These are phyloP conservation scores for Voacanga thouarsii DNA, from an alignment of 257 asterid species.

Conservation along the genomic window DNA sequence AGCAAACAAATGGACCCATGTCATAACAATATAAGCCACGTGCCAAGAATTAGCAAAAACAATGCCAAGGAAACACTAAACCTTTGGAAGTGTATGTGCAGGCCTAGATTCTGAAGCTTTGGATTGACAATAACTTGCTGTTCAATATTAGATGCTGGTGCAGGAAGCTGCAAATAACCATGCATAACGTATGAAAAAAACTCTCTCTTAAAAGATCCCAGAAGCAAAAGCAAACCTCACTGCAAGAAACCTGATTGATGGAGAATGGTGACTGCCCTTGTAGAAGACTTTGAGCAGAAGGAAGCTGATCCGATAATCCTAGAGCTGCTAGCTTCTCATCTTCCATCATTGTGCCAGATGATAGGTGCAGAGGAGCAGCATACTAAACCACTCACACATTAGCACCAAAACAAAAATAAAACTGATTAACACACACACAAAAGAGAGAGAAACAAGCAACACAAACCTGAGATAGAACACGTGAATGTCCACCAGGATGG, in stretches of 20 bases:
- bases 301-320: conserved; percentile 82
- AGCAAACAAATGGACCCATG: conserved; percentile 26
- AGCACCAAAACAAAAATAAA: background rate
- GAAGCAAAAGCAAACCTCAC: conserved; percentile 16
- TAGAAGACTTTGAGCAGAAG: conserved; percentile 60
- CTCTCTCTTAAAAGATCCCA: background rate
- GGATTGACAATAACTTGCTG: conserved; percentile 84
- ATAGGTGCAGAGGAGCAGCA: conserved; percentile 59
- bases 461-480: conserved; percentile 63
- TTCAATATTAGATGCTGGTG: conserved; percentile 72
- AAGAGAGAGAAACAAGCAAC: conserved; percentile 11
- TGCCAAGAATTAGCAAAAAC: background rate
- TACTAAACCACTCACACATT: conserved; percentile 46
- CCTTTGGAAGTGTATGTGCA: conserved; percentile 90
- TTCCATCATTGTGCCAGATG: conserved; percentile 64
- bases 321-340: conserved; percentile 75
- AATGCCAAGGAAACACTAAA: conserved; percentile 24
- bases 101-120: conserved; percentile 65
- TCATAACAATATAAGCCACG: conserved; percentile 1
- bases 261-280: conserved; percentile 71
- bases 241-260: conserved; percentile 59
- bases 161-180: conserved; percentile 57
- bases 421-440: background rate
- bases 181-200: conserved; percentile 10
- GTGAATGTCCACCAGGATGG: conserved; percentile 71